These are phyloP conservation scores for Lithospermum erythrorhizon DNA, from an alignment of 257 asterid genomes.

Conservation along the genomic window DNA sequence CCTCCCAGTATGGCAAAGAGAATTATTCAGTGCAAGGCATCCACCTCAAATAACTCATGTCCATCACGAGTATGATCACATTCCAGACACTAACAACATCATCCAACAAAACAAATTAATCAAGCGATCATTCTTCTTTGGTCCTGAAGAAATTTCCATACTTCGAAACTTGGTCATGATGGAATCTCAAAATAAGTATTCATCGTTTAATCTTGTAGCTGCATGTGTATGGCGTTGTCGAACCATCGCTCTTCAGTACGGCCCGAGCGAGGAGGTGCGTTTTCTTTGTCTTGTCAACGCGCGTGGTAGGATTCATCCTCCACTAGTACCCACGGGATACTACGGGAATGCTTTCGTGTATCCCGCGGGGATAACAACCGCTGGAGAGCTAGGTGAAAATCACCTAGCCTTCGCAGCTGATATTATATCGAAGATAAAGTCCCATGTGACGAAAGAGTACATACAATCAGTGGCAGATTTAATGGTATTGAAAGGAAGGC, in stretches of 20 bases:
- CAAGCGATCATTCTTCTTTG: slow-evolving; percentile 11
- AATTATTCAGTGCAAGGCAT: slow-evolving; percentile 4
- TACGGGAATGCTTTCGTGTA: slow-evolving; percentile 11
- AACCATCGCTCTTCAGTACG: slow-evolving; percentile 6
- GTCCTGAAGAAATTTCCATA: slow-evolving; percentile 4
- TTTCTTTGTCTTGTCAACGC: neutral
- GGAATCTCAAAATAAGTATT: neutral
- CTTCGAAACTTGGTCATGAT: neutral
- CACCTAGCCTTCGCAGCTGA: slow-evolving; percentile 8
- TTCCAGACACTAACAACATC: neutral
- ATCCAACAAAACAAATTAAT: neutral
- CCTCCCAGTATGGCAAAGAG: slow-evolving; percentile 16
- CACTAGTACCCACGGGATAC: slow-evolving; percentile 6
- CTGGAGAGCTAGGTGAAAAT: slow-evolving; percentile 2
- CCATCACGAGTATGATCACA: slow-evolving; percentile 12
- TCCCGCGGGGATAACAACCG: slow-evolving; percentile 8
- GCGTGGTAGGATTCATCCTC: neutral
- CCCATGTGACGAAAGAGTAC: slow-evolving; percentile 9
- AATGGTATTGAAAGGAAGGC: slow-evolving; percentile 10
- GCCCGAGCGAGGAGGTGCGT: slow-evolving; percentile 5
- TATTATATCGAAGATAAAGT: neutral
- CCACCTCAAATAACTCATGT: slow-evolving; percentile 13
- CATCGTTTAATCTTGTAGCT: slow-evolving; percentile 5
- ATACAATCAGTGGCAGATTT: slow-evolving; percentile 12
- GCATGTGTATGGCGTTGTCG: slow-evolving; percentile 15